These are phyloP conservation scores for Lippia alba DNA, from an alignment of 305 asterid genomes.

Conservation along the genomic window DNA sequence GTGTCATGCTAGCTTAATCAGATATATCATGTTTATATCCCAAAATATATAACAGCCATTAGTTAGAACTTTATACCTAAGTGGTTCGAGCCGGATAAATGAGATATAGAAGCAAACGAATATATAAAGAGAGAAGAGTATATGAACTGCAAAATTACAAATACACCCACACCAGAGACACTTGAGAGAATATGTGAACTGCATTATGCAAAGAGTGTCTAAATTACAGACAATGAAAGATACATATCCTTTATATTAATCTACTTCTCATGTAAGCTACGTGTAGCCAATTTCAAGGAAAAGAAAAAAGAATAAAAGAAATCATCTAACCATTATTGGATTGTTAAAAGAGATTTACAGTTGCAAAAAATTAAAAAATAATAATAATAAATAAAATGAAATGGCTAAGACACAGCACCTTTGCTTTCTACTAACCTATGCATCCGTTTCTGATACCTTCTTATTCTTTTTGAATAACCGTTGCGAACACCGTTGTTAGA, in stretches of 20 bases:
- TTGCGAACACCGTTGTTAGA: slow-evolving; percentile 30
- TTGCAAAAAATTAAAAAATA: neutral
- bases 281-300: neutral
- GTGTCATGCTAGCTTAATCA: too few species aligned
- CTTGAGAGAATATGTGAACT: slow-evolving; percentile 19
- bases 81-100: too few species aligned
- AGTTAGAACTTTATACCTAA: too few species aligned
- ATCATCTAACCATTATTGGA: slow-evolving; percentile 26
- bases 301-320: neutral
- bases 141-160: neutral
- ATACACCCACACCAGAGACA: neutral
- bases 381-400: neutral
- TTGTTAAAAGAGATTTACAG: slow-evolving; percentile 22
- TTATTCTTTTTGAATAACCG: slow-evolving; percentile 29
- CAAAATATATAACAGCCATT: too few species aligned
- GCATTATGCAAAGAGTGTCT: slow-evolving; percentile 10
- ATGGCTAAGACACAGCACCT: neutral
- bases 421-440: slow-evolving; percentile 40
- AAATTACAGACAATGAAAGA: slow-evolving; percentile 14
- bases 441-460: slow-evolving; percentile 44
- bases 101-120: too few species aligned
- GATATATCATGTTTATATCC: too few species aligned
- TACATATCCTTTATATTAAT: slow-evolving; percentile 1
- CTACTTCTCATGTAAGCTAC: slow-evolving; percentile 31
- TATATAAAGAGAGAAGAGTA: too few species aligned